Evolutionary conservation across 108 stramenopile genomes (phyloP), one percentile per base, ranked within the genome.

Genomic region (Nitzschia sp.): DNA sequence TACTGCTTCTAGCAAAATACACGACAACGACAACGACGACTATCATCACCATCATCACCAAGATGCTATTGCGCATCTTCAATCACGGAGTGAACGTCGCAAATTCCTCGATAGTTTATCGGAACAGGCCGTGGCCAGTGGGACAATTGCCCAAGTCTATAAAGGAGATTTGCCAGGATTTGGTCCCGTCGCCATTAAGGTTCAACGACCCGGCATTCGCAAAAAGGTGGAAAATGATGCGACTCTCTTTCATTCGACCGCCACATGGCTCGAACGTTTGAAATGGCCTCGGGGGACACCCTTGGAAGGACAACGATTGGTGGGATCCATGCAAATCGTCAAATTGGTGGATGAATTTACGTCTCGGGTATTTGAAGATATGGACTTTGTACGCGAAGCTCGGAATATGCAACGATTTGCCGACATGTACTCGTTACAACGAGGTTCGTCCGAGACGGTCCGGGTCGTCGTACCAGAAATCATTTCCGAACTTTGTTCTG

Each of bases 331-430:
- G 26, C 57, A 27, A 27, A 36, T 86, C 28, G 79, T 81, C 15
- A 56, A 77, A 16, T 74, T 81, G 22, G 80, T 80, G 8, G 60
- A 72, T 35, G 85, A 86, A 31, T 86, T 86, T 60, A 82, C 77
- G 73, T 82, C 82, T 2, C 72, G 84, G 0, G 79, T 85, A 4
- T 77, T 86, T 54, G 85, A 86, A 61, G 85, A 86, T 31, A 45
- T 86, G 17, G 85, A 86, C 50, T 86, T 81, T 57, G 58, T 66
- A 11, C 71, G 76, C 16, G 85, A 86, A 59, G 81, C 79, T 9
- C 38, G 36, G 9, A 86, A 86, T 41, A 53, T 55, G 21, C 29
- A 36, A 17, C 57, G 15, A 13, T 86, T 86, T 68, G 63, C 72
- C 3, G 44, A 53, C 9, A 60, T 86, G 11, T 86, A 86, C 55